Evolutionary conservation across 2,329 filamentous ascomycete genomes (phyloP).

Genomic region (Sporothrix luriei): DNA sequence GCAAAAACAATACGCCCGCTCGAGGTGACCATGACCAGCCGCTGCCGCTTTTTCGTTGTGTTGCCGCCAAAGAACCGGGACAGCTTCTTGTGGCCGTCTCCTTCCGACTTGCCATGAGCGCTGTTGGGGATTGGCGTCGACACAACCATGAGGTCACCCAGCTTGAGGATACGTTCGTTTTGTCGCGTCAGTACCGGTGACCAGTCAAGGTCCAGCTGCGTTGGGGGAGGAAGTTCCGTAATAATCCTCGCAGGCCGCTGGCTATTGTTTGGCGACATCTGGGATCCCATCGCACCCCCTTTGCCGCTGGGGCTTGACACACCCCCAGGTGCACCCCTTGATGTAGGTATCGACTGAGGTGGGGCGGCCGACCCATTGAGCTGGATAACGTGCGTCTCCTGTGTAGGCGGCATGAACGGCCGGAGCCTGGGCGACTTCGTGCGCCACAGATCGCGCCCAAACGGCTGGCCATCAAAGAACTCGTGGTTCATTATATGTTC

Average conservation of each 20-base stretch:
- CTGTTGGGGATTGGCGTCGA: constrained; percentile 76
- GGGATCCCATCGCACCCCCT: neutral
- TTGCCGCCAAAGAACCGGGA: constrained; percentile 91
- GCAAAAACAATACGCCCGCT: constrained; percentile 87
- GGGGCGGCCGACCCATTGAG: constrained; percentile 58
- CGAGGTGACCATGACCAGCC: constrained; percentile 92
- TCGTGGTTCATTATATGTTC: constrained; percentile 97
- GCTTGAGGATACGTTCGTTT: constrained; percentile 91
- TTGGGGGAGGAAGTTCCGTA: constrained; percentile 93
- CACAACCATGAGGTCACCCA: constrained; percentile 86
- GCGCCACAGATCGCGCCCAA: constrained; percentile 85
- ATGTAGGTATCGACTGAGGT: constrained; percentile 39
- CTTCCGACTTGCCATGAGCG: constrained; percentile 67
- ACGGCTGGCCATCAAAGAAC: constrained; percentile 86
- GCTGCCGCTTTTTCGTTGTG: constrained; percentile 87
- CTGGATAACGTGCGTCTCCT: constrained; percentile 74
- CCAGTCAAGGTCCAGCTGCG: constrained; percentile 97
- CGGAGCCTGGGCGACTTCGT: constrained; percentile 85
- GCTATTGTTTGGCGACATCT: constrained; percentile 44
- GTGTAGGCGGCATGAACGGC: constrained; percentile 74
- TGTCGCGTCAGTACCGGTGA: constrained; percentile 87
- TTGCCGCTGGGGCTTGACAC: constrained; percentile 11
- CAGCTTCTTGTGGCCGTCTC: constrained; percentile 80
- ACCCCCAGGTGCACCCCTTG: constrained; percentile 40
- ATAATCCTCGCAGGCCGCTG: constrained; percentile 77